phyloP scores from a whole-genome alignment of 768 basidiomycete species.

The Boletus vermiculosoides region DNA sequence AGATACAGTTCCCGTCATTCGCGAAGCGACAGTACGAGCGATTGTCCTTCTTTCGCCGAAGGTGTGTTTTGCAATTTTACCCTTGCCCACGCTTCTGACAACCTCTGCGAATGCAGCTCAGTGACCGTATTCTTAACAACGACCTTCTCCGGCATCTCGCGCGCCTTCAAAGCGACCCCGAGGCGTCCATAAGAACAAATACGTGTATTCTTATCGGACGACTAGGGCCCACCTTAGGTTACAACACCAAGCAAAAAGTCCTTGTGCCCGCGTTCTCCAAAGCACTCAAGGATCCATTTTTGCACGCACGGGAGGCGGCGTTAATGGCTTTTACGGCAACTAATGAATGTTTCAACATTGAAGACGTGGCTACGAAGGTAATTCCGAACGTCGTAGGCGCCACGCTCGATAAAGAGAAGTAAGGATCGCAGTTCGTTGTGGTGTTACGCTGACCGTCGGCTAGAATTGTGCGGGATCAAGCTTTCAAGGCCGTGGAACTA shows the following conservation, averaged over 20 bases:
- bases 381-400: conserved; percentile 81
- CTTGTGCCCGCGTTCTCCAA: conserved; percentile 92
- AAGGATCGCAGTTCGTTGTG: conserved; percentile 18
- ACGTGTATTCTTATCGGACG: conserved; percentile 95
- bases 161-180: conserved; percentile 87
- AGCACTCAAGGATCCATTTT: conserved; percentile 86
- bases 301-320: conserved; percentile 91
- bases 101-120: conserved; percentile 51
- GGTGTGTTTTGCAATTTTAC: conserved; percentile 38
- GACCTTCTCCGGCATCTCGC: conserved; percentile 92
- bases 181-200: conserved; percentile 95
- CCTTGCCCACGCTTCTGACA: neutral
- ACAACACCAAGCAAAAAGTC: conserved; percentile 93
- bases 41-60: conserved; percentile 84
- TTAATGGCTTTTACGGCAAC: conserved; percentile 96
- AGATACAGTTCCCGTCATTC: conserved; percentile 90
- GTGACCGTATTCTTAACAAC: conserved; percentile 91
- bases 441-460: neutral
- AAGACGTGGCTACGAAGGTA: conserved; percentile 88
- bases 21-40: conserved; percentile 91
- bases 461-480: conserved; percentile 93
- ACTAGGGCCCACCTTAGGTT: conserved; percentile 78
- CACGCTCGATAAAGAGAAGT: conserved; percentile 94
- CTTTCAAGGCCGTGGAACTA: conserved; percentile 88
- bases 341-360: conserved; percentile 81